phyloP scores from a whole-genome alignment of 148 eudicot genomes.

The Bassia scoparia region DNA sequence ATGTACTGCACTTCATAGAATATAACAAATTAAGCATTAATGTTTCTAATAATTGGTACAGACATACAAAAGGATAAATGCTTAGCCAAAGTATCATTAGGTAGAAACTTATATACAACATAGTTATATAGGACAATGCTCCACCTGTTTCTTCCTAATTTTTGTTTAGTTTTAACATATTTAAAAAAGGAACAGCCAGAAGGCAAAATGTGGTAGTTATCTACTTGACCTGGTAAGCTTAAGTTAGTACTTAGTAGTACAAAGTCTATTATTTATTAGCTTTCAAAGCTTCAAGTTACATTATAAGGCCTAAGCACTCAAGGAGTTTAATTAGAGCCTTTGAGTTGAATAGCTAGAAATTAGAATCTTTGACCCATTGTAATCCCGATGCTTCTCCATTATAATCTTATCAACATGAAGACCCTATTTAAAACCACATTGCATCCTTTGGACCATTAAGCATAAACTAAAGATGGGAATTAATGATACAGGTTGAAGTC shows the following conservation, averaged over 20 bases:
- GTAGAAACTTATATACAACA: neutral
- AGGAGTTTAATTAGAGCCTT: conserved; percentile 2
- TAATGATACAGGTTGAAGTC: neutral
- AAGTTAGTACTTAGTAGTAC: no score
- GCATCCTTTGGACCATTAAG: no score
- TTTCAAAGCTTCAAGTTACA: no score
- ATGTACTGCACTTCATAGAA: conserved; percentile 59
- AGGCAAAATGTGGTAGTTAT: neutral
- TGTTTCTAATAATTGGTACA: neutral
- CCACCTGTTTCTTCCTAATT: neutral
- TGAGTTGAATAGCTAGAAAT: no score
- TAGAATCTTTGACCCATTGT: no score
- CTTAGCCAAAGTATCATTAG: neutral
- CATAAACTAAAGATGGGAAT: neutral
- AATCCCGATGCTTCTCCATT: no score
- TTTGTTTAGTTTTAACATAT: neutral
- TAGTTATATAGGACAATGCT: neutral
- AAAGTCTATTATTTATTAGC: no score
- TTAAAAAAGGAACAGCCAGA: neutral
- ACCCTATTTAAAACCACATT: no score
- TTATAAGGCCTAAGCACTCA: no score
- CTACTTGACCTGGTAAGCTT: neutral
- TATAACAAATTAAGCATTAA: neutral
- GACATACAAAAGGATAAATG: neutral
- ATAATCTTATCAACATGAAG: neutral